Conservation (phyloP, 306 rosid genomes). For the Alnus glutinosa region DNA sequence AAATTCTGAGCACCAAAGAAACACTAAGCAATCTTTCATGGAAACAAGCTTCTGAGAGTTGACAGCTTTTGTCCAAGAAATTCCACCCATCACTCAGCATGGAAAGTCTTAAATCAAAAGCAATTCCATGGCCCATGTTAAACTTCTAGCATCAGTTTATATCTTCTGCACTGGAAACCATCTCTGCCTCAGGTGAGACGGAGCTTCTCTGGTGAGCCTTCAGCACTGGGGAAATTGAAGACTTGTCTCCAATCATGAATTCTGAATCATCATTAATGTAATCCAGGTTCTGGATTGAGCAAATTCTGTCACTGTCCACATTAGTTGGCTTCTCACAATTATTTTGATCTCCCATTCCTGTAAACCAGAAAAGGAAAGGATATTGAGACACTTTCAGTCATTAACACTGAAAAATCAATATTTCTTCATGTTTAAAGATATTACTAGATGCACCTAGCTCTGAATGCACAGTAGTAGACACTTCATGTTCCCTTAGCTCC, state of each 20-base stretch:
- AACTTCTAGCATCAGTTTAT: slow-evolving; percentile 8
- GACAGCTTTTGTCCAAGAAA: slow-evolving; percentile 24
- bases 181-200: slow-evolving; percentile 21
- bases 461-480: slow-evolving; percentile 29
- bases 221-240: slow-evolving; percentile 30
- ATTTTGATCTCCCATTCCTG: slow-evolving; percentile 48
- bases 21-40: slow-evolving; percentile 57
- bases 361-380: slow-evolving; percentile 27
- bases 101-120: slow-evolving; percentile 37
- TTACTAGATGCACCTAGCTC: slow-evolving; percentile 48
- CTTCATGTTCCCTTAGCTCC: slow-evolving; percentile 40
- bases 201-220: slow-evolving; percentile 42
- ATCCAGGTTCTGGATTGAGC: slow-evolving; percentile 26
- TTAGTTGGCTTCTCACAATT: slow-evolving; percentile 40
- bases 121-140: slow-evolving; percentile 27
- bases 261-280: slow-evolving; percentile 27
- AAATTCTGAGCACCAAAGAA: slow-evolving; percentile 58
- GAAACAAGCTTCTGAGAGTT: slow-evolving; percentile 44
- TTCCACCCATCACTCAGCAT: slow-evolving; percentile 24
- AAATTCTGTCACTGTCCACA: slow-evolving; percentile 30
- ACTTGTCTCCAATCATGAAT: slow-evolving; percentile 25
- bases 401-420: slow-evolving; percentile 12
- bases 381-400: slow-evolving; percentile 25
- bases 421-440: slow-evolving; percentile 19
- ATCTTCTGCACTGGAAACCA: slow-evolving; percentile 35